Evolutionary conservation across 495 filamentous ascomycete genomes (phyloP).

Genomic region (Chaetomidium leptoderma): DNA sequence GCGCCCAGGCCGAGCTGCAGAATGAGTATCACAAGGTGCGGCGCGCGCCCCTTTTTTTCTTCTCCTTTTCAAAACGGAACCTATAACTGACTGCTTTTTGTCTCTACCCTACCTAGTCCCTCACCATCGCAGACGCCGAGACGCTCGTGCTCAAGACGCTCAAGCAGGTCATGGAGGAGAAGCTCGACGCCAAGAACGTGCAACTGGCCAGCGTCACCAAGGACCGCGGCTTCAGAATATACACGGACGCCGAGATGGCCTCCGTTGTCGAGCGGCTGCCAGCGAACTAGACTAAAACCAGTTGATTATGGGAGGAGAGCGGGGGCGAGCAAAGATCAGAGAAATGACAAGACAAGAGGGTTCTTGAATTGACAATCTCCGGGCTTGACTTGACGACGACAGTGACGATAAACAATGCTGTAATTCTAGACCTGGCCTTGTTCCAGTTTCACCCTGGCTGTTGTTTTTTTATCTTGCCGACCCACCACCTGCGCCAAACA

Average conservation of each 20-base stretch:
- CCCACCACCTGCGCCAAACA: background rate
- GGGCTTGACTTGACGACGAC: background rate
- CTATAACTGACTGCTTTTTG: constrained; percentile 11
- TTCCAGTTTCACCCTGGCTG: background rate
- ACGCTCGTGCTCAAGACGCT: constrained; percentile 93
- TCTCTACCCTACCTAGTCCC: constrained; percentile 53
- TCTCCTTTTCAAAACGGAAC: background rate
- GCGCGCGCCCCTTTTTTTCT: background rate
- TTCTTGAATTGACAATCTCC: background rate
- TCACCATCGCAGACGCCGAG: constrained; percentile 90
- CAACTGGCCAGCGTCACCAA: constrained; percentile 97
- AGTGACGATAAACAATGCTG: background rate
- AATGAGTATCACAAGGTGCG: constrained; percentile 90
- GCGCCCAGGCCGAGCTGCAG: constrained; percentile 94
- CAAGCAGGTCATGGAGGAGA: constrained; percentile 99
- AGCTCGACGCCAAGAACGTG: constrained; percentile 96
- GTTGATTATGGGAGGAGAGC: background rate
- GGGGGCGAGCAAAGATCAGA: background rate
- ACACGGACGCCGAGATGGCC: constrained; percentile 94
- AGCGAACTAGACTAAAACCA: constrained; percentile 40
- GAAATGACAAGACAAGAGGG: background rate
- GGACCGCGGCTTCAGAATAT: constrained; percentile 96
- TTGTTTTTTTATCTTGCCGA: background rate
- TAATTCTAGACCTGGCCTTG: background rate
- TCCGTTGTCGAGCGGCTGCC: constrained; percentile 72